phyloP scores from a whole-genome alignment of 805 yeast species.

The Cyberlindnera petersonii region DNA sequence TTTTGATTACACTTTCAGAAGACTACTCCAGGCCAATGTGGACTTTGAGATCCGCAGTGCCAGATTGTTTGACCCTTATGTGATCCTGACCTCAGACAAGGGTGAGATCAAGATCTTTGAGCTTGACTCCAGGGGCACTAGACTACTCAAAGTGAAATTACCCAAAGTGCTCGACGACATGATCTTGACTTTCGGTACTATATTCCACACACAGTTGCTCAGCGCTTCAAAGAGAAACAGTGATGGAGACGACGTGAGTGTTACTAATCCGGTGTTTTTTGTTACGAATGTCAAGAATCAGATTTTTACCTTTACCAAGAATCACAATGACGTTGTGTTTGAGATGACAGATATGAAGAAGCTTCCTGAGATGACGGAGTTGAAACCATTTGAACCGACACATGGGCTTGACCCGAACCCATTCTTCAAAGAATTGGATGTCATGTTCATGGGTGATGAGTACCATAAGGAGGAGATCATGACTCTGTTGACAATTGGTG shows the following conservation, averaged over 20 bases:
- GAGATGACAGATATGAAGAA: slow-evolving; percentile 36
- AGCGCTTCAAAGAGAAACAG: slow-evolving; percentile 27
- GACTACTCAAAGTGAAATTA: slow-evolving; percentile 32
- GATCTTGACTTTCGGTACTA: slow-evolving; percentile 67
- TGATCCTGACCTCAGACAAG: slow-evolving; percentile 58
- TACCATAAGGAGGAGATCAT: slow-evolving; percentile 54
- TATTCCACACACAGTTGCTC: slow-evolving; percentile 47
- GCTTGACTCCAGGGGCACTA: slow-evolving; percentile 34
- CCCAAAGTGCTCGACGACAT: slow-evolving; percentile 38
- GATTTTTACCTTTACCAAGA: slow-evolving; percentile 56
- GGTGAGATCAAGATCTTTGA: slow-evolving; percentile 67
- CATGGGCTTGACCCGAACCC: slow-evolving; percentile 60
- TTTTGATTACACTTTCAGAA: slow-evolving; percentile 59
- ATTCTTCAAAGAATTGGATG: slow-evolving; percentile 62
- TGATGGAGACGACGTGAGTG: slow-evolving; percentile 25
- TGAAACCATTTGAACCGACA: slow-evolving; percentile 32
- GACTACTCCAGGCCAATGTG: slow-evolving; percentile 45
- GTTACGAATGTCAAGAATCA: slow-evolving; percentile 77
- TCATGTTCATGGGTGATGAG: slow-evolving; percentile 61
- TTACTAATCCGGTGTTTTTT: slow-evolving; percentile 44
- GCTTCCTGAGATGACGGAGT: slow-evolving; percentile 36
- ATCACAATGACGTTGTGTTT: slow-evolving; percentile 39
- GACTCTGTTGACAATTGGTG: slow-evolving; percentile 73
- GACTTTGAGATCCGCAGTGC: slow-evolving; percentile 65
- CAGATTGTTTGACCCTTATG: slow-evolving; percentile 55